Evolutionary conservation across 2,329 filamentous ascomycete genomes (phyloP).

Genomic region (Onygenales sp.): DNA sequence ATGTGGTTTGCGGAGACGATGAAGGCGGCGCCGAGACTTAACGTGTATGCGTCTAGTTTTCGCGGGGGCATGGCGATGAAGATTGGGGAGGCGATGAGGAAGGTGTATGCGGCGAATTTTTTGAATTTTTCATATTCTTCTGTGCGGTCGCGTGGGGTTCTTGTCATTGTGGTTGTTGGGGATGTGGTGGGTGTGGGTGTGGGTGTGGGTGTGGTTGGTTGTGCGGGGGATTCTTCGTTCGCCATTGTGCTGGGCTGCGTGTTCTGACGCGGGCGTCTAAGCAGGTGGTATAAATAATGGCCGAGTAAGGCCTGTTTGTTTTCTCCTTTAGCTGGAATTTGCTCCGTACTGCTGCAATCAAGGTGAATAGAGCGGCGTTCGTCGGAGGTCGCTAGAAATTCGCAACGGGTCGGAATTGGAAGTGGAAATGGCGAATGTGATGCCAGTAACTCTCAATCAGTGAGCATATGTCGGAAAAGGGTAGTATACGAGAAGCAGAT

Average conservation of each 20-base stretch:
- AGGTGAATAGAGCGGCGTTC: no score
- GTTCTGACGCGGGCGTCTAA: neutral
- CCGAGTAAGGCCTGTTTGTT: no score
- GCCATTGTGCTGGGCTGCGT: neutral
- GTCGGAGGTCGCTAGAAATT: no score
- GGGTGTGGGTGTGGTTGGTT: neutral
- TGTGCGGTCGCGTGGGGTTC: conserved; percentile 15
- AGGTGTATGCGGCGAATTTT: conserved; percentile 28
- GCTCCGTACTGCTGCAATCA: no score
- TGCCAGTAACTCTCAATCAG: no score
- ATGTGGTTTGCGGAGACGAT: conserved; percentile 43
- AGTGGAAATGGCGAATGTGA: no score
- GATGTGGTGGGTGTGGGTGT: neutral
- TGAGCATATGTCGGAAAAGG: no score
- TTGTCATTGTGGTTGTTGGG: conserved; percentile 6
- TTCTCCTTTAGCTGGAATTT: no score
- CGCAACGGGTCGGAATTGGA: no score
- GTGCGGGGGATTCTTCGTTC: neutral
- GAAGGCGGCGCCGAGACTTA: conserved; percentile 41
- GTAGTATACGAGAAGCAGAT: neutral
- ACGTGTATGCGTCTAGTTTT: conserved; percentile 53
- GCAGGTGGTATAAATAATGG: no score
- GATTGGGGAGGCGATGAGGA: conserved; percentile 44
- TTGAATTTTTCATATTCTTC: conserved; percentile 33
- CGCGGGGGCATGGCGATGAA: conserved; percentile 50